A percentile compares a stretch with the other conserved stretches of the same genome.
phyloP scores from a whole-genome alignment of 2,329 filamentous ascomycete species.

The Fusarium miscanthi region DNA sequence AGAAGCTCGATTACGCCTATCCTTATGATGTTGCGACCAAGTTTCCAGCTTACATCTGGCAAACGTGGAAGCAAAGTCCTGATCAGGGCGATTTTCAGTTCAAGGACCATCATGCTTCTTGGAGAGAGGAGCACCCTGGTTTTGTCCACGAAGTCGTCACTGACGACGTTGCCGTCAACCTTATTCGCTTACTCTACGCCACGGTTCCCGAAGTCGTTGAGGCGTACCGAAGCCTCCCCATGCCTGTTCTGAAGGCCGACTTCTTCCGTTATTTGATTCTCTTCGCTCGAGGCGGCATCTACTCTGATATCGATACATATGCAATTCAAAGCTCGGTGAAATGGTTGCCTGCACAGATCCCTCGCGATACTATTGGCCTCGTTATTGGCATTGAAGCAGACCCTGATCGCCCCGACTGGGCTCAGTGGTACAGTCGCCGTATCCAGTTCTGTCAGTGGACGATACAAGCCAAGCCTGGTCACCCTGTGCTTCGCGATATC shows the following conservation, averaged over 20 bases:
- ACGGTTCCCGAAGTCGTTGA: slow-evolving; percentile 82
- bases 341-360: slow-evolving; percentile 85
- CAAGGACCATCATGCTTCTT: slow-evolving; percentile 86
- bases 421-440: slow-evolving; percentile 92
- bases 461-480: slow-evolving; percentile 93
- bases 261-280: slow-evolving; percentile 81
- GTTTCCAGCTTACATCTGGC: slow-evolving; percentile 98
- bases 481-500: slow-evolving; percentile 89
- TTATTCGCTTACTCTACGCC: slow-evolving; percentile 88
- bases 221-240: slow-evolving; percentile 77
- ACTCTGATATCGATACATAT: slow-evolving; percentile 91
- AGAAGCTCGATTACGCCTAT: slow-evolving; percentile 91
- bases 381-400: slow-evolving; percentile 97
- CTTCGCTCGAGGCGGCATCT: slow-evolving; percentile 72
- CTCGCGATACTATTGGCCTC: slow-evolving; percentile 81
- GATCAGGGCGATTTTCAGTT: slow-evolving; percentile 82
- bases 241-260: slow-evolving; percentile 82
- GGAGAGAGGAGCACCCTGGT: slow-evolving; percentile 86
- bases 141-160: slow-evolving; percentile 98
- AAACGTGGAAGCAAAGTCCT: slow-evolving; percentile 95
- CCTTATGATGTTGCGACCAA: slow-evolving; percentile 89
- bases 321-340: slow-evolving; percentile 85
- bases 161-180: slow-evolving; percentile 83
- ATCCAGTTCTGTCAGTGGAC: slow-evolving; percentile 99
- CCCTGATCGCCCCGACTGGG: slow-evolving; percentile 91